Base-by-base conservation (phyloP, 2,329 filamentous ascomycete species). In the Aspergillus latus region DNA sequence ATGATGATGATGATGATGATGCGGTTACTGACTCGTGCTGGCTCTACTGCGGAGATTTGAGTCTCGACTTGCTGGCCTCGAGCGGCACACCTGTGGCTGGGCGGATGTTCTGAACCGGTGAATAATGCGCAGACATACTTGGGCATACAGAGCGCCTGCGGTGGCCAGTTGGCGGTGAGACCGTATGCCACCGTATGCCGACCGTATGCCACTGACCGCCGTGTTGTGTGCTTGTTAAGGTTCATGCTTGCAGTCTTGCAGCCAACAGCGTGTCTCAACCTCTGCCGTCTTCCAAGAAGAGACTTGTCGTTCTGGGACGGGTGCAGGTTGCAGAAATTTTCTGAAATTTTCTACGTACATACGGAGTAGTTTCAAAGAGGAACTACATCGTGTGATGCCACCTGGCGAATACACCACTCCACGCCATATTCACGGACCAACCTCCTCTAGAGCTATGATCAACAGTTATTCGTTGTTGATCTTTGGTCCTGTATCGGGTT, bases 171-270 rank as follows among this genome's bases (percentile, higher is more conserved):
- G 59, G 58, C 57, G 59, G 59, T 61, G 59, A 59, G 51, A 44
- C 47, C 39, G 34, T 40, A 56, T 32, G 46, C 42, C 48, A 54
- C 48, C 56, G 61, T 69, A 66, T 67, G 67, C 66, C 58, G 62
- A 44, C 47, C 39, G 34, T 40, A 56, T 32, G 47, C 42, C 48
- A 54, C 48, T 57, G 61, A 70, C 67, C 67, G 67, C 66, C 58
- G 62, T 61, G 62, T 57, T 58, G 63, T 57, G 64, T 59, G 56
- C 13, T 58, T 58, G 60, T n/a, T 58, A 68, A 68, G 64, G 65
- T 64, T 59, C 54, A 54, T 60, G 65, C 66, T 66, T 68, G 65
- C 64, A 67, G 62, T 52, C 53, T 13, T 40, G 37, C 30, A 55
- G 46, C 32, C 32, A 16, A 26, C 30, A 36, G 53, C 52, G 58